A percentile compares a stretch with the other conserved stretches of the same genome.
These are phyloP conservation scores for Chenopodium album DNA, from an alignment of 148 eudicot genomes.

Conservation along the genomic window DNA sequence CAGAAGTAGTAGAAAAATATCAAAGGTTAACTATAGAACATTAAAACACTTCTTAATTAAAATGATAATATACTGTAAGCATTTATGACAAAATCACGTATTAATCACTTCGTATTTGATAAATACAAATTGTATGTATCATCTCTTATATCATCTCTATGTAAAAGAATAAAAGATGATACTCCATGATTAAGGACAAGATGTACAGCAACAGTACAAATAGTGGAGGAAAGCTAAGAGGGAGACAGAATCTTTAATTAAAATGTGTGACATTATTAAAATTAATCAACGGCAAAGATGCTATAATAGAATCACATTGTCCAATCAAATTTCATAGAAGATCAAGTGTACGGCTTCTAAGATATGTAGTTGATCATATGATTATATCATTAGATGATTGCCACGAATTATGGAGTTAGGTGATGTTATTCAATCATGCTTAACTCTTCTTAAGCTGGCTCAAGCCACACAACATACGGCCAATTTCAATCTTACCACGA, in stretches of 20 bases:
- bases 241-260: not conserved
- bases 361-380: not conserved
- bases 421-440: not conserved
- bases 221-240: not conserved
- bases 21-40: too few species aligned
- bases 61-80: too few species aligned
- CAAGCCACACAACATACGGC: not conserved
- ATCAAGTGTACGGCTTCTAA: not conserved
- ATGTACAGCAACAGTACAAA: not conserved
- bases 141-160: too few species aligned
- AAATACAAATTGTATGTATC: too few species aligned
- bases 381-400: not conserved
- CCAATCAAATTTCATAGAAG: not conserved
- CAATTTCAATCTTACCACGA: not conserved
- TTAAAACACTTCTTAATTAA: too few species aligned
- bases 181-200: not conserved
- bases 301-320: not conserved
- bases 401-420: constrained; percentile 1
- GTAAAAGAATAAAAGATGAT: too few species aligned
- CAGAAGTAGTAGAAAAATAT: too few species aligned
- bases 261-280: not conserved
- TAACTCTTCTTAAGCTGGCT: not conserved
- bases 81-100: too few species aligned
- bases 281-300: not conserved
- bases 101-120: too few species aligned